These are phyloP conservation scores for Asterophora lycoperdoides DNA, from an alignment of 768 basidiomycete genomes.

Conservation along the genomic window DNA sequence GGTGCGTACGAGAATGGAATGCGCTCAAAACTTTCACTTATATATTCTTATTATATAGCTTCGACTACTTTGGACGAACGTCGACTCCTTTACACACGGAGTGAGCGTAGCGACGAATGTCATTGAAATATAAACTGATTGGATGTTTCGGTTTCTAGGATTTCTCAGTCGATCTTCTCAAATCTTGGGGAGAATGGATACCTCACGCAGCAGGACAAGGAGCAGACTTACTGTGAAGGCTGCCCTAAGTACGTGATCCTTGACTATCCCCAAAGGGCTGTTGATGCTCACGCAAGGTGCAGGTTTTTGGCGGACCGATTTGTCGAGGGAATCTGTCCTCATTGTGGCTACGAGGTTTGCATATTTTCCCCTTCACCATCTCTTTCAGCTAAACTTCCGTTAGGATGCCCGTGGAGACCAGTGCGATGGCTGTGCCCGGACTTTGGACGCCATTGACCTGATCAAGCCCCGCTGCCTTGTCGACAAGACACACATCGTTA, in stretches of 20 bases:
- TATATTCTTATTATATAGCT: conserved; percentile 40
- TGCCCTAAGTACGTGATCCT: conserved; percentile 62
- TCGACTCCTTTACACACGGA: conserved; percentile 87
- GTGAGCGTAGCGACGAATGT: conserved; percentile 39
- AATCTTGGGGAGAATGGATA: conserved; percentile 76
- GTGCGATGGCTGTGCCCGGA: conserved; percentile 90
- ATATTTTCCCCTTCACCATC: neutral
- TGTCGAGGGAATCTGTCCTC: conserved; percentile 96
- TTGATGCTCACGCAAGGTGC: neutral
- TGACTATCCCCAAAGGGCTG: neutral
- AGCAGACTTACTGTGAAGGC: conserved; percentile 93
- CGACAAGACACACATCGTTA: conserved; percentile 73
- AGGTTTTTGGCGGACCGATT: conserved; percentile 96
- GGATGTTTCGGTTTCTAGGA: conserved; percentile 59
- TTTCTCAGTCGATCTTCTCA: conserved; percentile 85
- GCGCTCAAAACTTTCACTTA: conserved; percentile 4
- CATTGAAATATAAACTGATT: neutral
- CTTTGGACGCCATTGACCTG: conserved; percentile 89
- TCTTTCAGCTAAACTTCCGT: neutral
- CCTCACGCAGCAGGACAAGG: conserved; percentile 79
- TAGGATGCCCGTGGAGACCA: conserved; percentile 98
- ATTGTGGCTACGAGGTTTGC: conserved; percentile 80
- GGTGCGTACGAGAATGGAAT: conserved; percentile 40
- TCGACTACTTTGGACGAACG: conserved; percentile 95
- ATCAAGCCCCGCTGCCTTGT: conserved; percentile 93